Evolutionary conservation across 2,329 filamentous ascomycete species (phyloP), one percentile per base, ranked within the genome.

Genomic region (Trichoderma afroharzianum): DNA sequence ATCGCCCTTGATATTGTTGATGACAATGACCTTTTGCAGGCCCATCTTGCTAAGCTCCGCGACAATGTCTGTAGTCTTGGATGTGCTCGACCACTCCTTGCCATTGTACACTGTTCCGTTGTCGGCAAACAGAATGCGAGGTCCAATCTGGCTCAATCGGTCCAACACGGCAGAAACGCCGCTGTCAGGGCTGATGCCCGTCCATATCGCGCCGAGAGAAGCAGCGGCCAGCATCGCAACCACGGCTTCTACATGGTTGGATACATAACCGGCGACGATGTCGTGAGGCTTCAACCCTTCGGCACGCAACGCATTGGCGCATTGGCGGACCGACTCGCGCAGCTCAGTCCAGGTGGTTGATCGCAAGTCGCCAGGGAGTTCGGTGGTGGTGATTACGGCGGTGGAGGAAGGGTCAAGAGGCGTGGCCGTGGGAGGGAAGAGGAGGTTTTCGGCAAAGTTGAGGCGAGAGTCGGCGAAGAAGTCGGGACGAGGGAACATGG

Each of bases 381-480:
- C 95, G 12, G 94, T 97, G 4, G 89, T 91, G 30, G 92, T 93
- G 76, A 98, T 92, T 59, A 97, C 86, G 21, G 95, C 95, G 7
- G 88, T 82, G 5, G 87, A 85, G 59, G 89, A 81, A 64, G 91
- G 87, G 74, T 91, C 83, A 39, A 80, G 73, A 30, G 78, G 72
- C 43, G 76, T 74, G 57, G 74, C 66, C 3, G 78, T 77, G 63
- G 85, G 85, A 4, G 95, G 95, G 80, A 91, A 98, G 4, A 99
- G 89, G 68, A 98, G 85, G 80, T 99, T 99, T 83, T 98, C 93
- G 30, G 95, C 95, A 79, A 98, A 98, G 81, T 98, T 99, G 74
- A 98, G 85, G 71, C 85, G 90, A 15, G 93, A 88, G 11, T 91
- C 91, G 71, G 89, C 81, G 80, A 98, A 98, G 85, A 97, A 98